A percentile compares a stretch with the other conserved stretches of the same genome.
phyloP scores from a whole-genome alignment of 139 green algal genomes.

The Chlorella sorokiniana region DNA sequence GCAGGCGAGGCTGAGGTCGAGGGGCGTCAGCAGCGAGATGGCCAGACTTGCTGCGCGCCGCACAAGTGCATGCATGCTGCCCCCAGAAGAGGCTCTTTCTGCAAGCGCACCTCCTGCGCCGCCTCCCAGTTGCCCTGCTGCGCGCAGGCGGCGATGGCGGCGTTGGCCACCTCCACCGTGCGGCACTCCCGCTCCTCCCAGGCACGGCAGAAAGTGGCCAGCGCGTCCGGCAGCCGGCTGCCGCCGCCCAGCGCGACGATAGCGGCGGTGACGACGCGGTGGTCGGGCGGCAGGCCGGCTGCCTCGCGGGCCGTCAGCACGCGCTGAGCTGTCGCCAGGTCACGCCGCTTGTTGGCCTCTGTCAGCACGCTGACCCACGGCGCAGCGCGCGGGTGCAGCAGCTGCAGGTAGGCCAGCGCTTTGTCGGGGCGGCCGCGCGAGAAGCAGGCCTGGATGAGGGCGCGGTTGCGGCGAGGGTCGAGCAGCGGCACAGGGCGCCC shows the following conservation, averaged over 20 bases:
- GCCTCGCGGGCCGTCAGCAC: conserved; percentile 21
- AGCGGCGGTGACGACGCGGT: not conserved
- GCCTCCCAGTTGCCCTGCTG: conserved; percentile 35
- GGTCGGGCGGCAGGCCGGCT: conserved; percentile 22
- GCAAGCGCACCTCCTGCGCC: conserved; percentile 24
- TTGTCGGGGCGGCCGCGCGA: not conserved
- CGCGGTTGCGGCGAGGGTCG: conserved; percentile 1
- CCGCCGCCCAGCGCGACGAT: conserved; percentile 16
- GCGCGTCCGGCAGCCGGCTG: conserved; percentile 27
- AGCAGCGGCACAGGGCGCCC: not conserved
- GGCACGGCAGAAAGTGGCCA: conserved; percentile 28
- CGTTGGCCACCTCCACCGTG: conserved; percentile 50
- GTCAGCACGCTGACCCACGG: not conserved
- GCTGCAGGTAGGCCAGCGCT: conserved; percentile 12
- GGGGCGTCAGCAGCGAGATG: not conserved
- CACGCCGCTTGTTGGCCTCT: conserved; percentile 12
- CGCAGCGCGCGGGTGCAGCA: not conserved
- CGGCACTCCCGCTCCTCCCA: conserved; percentile 16
- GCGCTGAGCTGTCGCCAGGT: conserved; percentile 18
- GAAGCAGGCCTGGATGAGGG: conserved; percentile 25
- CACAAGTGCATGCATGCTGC: not conserved
- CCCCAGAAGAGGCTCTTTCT: too few relatives aligned
- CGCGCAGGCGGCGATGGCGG: conserved; percentile 49
- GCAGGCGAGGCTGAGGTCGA: not conserved
- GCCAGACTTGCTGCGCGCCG: too few relatives aligned